phyloP scores from a whole-genome alignment of 129 eudicot species.

The Lonicera japonica region DNA sequence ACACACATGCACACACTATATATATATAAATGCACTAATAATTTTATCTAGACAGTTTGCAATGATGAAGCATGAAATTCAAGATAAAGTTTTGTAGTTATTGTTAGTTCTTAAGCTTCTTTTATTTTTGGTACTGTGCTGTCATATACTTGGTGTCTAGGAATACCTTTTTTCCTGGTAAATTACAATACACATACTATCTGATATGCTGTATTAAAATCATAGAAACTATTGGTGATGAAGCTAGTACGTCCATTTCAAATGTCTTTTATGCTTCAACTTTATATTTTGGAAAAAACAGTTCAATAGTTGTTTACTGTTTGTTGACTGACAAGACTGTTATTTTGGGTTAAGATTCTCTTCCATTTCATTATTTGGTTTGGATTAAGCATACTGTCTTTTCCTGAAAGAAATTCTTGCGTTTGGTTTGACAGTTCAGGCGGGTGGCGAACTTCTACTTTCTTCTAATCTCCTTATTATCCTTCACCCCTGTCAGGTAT shows the following conservation, averaged over 20 bases:
- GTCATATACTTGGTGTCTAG: not conserved
- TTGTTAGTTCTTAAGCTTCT: not conserved
- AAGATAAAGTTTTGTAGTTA: not conserved
- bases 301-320: not conserved
- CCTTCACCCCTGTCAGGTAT: conserved; percentile 96
- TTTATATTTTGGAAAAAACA: not conserved
- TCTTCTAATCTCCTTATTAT: conserved; percentile 85
- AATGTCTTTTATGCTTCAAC: not conserved
- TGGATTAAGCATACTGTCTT: not conserved
- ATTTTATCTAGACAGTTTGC: not conserved
- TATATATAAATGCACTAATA: not conserved
- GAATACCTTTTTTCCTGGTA: not conserved
- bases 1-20: not conserved
- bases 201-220: not conserved
- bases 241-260: no score
- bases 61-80: not conserved
- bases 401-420: conserved; percentile 19
- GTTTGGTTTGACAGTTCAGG: conserved; percentile 79
- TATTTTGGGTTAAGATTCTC: not conserved
- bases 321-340: not conserved
- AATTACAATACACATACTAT: not conserved
- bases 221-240: not conserved
- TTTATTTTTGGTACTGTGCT: not conserved
- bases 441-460: conserved; percentile 97
- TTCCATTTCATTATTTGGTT: not conserved